A percentile compares a stretch with the other conserved stretches of the same genome.
phyloP scores from a whole-genome alignment of 2,329 filamentous ascomycete genomes.

The Cladosporium colombiae region DNA sequence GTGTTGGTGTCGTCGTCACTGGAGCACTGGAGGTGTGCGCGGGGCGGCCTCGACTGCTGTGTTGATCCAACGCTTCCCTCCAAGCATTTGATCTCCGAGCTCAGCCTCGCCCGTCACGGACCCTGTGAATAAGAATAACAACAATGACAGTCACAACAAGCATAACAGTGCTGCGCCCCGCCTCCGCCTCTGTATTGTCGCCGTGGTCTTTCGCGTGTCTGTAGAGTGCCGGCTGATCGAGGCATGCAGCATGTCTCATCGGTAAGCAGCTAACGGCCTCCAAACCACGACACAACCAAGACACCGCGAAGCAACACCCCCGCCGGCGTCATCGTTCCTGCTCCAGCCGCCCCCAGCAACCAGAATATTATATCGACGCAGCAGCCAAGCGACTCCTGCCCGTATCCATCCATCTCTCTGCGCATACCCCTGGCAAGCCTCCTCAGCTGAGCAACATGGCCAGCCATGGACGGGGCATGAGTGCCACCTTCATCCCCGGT shows the following conservation, averaged over 20 bases:
- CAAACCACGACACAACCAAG: neutral
- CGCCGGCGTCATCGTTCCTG: neutral
- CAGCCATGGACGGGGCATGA: conserved; percentile 36
- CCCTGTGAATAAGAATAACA: neutral
- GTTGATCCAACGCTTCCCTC: neutral
- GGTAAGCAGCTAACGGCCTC: neutral
- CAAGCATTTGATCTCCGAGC: neutral
- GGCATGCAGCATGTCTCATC: neutral
- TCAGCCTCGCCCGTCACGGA: conserved; percentile 5
- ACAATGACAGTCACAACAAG: neutral
- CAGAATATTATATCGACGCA: neutral
- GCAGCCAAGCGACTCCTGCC: neutral
- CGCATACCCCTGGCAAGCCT: neutral
- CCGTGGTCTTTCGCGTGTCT: neutral
- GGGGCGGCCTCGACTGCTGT: neutral
- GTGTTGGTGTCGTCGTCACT: conserved; percentile 6
- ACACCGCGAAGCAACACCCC: neutral
- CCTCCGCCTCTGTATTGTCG: neutral
- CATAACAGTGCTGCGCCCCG: neutral
- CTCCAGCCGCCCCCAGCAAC: neutral
- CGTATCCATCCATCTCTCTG: neutral
- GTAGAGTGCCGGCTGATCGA: neutral
- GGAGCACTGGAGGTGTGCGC: neutral
- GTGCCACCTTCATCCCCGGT: conserved; percentile 69
- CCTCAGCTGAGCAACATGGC: conserved; percentile 3